Evolutionary conservation across 768 basidiomycete species (phyloP).

Genomic region (Guyanaporus albipodus): DNA sequence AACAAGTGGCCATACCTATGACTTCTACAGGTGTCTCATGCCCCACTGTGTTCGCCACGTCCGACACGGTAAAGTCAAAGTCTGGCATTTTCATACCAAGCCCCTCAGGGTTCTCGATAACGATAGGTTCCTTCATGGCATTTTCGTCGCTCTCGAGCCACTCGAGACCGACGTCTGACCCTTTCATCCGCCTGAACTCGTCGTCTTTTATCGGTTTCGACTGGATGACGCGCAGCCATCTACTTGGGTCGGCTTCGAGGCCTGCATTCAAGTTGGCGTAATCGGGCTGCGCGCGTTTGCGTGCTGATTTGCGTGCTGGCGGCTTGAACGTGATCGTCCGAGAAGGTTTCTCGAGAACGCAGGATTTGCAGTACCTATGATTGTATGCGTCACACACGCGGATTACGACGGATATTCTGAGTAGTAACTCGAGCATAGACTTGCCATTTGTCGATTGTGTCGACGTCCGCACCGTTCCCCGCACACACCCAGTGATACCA

Average conservation of each 20-base stretch:
- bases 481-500: constrained; percentile 88
- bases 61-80: constrained; percentile 63
- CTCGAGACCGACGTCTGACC: constrained; percentile 58
- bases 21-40: constrained; percentile 81
- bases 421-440: constrained; percentile 23
- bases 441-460: constrained; percentile 76
- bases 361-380: constrained; percentile 66
- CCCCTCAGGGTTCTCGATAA: constrained; percentile 74
- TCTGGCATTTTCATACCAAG: constrained; percentile 90
- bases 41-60: constrained; percentile 79
- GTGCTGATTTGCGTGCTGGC: constrained; percentile 76
- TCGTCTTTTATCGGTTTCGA: constrained; percentile 59
- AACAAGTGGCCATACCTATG: constrained; percentile 56
- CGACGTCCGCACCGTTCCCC: constrained; percentile 59
- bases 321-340: constrained; percentile 70
- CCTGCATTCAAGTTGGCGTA: constrained; percentile 75
- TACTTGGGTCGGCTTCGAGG: constrained; percentile 52
- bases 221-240: constrained; percentile 69
- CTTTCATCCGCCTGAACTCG: constrained; percentile 64
- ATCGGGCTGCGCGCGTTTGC: constrained; percentile 70
- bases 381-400: constrained; percentile 16
- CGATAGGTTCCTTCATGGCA: constrained; percentile 79
- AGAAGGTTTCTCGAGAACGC: constrained; percentile 54
- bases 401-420: constrained; percentile 10
- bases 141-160: constrained; percentile 72